Conservation (phyloP, 2,329 filamentous ascomycete species). For the Paraphoma chrysanthemicola region DNA sequence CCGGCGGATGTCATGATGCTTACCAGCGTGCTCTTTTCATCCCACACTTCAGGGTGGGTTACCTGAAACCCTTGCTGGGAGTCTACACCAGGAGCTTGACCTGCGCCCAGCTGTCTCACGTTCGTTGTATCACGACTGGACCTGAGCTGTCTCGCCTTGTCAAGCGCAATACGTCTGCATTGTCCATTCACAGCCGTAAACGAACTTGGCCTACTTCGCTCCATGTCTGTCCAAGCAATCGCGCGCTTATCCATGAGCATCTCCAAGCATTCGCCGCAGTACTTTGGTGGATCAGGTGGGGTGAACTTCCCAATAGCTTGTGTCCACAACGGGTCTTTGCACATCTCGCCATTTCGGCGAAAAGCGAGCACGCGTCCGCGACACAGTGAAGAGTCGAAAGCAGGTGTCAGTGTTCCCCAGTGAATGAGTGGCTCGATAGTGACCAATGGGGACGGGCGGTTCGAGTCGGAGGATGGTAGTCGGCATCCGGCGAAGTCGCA, state of each 20-base stretch:
- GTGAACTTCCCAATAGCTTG: constrained; percentile 2
- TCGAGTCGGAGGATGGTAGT: background rate
- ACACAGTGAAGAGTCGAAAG: background rate
- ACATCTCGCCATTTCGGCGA: constrained; percentile 14
- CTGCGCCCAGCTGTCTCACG: too few relatives aligned
- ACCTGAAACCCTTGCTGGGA: too few relatives aligned
- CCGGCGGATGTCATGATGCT: too few relatives aligned
- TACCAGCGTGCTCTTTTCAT: too few relatives aligned
- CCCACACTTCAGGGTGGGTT: too few relatives aligned
- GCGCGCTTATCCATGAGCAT: constrained; percentile 8
- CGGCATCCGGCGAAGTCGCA: constrained; percentile 8
- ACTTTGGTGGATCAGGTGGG: constrained; percentile 2
- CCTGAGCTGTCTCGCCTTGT: too few relatives aligned
- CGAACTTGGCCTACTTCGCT: background rate
- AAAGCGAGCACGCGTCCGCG: constrained; percentile 9
- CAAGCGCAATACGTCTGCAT: too few relatives aligned
- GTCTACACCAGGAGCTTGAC: too few relatives aligned
- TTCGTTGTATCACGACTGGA: too few relatives aligned
- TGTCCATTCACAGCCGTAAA: background rate
- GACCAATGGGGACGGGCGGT: background rate
- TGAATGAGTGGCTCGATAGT: constrained; percentile 16
- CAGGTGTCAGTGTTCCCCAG: constrained; percentile 14
- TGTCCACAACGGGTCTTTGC: constrained; percentile 14
- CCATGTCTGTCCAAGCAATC: constrained; percentile 2
- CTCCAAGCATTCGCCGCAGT: constrained; percentile 19